Conservation (phyloP, 2,329 filamentous ascomycete species). For the Phaeosphaeriaceae sp. region DNA sequence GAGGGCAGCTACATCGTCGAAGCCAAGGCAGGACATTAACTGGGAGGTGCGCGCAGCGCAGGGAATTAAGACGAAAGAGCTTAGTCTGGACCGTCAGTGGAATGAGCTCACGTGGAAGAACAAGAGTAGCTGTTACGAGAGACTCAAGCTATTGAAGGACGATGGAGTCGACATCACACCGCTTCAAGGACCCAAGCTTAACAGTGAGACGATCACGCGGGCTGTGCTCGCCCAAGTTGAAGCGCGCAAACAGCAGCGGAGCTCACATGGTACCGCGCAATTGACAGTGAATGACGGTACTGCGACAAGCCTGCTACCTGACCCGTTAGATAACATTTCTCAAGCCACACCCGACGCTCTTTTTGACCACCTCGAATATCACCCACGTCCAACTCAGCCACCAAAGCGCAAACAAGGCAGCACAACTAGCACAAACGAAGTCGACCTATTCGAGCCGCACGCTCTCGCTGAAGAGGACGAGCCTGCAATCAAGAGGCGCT, state of each 20-base stretch:
- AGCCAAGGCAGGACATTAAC: not conserved
- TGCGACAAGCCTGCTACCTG: not conserved
- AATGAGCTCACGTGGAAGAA: not conserved
- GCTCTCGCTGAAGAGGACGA: not conserved
- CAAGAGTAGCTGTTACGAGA: not conserved
- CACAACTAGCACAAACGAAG: not conserved
- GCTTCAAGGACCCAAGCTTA: not conserved
- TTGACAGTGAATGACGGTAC: not conserved
- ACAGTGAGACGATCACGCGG: not conserved
- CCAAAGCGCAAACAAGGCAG: not conserved
- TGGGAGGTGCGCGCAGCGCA: not conserved
- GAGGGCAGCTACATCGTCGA: not conserved
- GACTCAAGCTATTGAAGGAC: constrained; percentile 1
- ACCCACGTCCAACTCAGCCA: not conserved
- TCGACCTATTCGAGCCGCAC: not conserved
- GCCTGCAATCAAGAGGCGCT: not conserved
- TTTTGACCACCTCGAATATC: not conserved
- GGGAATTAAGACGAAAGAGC: not conserved
- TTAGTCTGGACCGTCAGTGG: not conserved
- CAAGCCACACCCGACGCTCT: not conserved
- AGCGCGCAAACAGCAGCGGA: not conserved
- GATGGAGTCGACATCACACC: constrained; percentile 3
- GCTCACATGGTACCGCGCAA: not conserved
- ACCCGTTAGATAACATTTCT: not conserved
- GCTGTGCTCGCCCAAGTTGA: not conserved